These are phyloP conservation scores for Dictyostelium firmibasis DNA, from an alignment of 78 protist species.

Conservation along the genomic window DNA sequence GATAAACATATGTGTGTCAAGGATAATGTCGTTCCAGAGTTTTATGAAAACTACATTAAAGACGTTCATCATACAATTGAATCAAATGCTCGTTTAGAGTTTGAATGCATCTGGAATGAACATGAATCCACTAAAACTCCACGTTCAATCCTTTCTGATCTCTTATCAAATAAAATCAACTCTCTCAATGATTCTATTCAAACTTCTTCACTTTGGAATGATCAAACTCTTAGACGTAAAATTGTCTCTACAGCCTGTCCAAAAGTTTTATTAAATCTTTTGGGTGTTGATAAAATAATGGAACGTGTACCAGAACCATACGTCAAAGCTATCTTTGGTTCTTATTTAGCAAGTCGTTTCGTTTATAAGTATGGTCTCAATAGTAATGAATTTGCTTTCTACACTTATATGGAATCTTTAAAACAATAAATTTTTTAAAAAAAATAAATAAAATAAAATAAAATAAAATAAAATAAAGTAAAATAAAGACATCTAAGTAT, in stretches of 20 bases:
- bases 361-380: conserved; percentile 89
- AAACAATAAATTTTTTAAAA: neutral
- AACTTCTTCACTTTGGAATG: conserved; percentile 70
- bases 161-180: conserved; percentile 78
- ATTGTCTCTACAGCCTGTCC: conserved; percentile 73
- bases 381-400: conserved; percentile 87
- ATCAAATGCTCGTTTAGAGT: conserved; percentile 85
- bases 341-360: conserved; percentile 85
- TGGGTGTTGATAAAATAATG: conserved; percentile 70
- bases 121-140: conserved; percentile 49
- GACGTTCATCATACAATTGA: conserved; percentile 83
- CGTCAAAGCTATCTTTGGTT: conserved; percentile 84
- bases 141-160: conserved; percentile 79
- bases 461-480: neutral
- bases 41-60: conserved; percentile 83
- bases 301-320: conserved; percentile 91
- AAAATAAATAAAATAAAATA: neutral
- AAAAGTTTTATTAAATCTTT: conserved; percentile 11
- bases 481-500: no score
- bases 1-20: conserved; percentile 77
- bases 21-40: conserved; percentile 73
- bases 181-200: conserved; percentile 48
- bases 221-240: conserved; percentile 25
- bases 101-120: conserved; percentile 88
- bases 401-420: neutral